Base-by-base conservation (phyloP, 129 eudicot genomes). In the Artemisia annua region DNA sequence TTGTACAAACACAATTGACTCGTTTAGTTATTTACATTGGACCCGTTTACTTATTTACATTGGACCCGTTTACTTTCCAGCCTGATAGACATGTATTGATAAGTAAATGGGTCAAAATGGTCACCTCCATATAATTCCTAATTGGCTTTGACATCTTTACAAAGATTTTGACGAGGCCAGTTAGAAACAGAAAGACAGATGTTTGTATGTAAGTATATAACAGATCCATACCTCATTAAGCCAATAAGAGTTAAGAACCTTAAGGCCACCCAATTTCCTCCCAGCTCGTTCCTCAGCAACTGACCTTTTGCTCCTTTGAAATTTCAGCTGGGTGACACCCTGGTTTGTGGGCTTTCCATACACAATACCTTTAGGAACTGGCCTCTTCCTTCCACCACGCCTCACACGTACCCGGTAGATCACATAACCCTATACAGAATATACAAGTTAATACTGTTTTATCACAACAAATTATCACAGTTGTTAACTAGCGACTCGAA, bases 241-340 rank as follows among this genome's bases (percentile, higher is more conserved):
- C 88, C 85, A 82, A 83, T 83, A 85, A 0, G 86, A 87, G 72
- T 91, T 91, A 22, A 91, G 88, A 73, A 91, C 97, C 80, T 84
- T 91, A 39, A 91, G 88, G 46, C 97, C 97, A 48, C 95, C 95
- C 53, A 89, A 69, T 44, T 86, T 87, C 82, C 96, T 73, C 2
- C 96, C 96, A 53, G 91, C 96, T 72, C 96, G 81, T 61, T 89
- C 96, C 75, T 89, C 96, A 8, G 96, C 96, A 71, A 89, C 96
- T 0, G 89, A 87, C 32, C 92, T 74, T 77, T 87, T 87, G 85
- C 92, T 87, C 5, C 92, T 80, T 70, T 87, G 92, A 69, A 87
- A 87, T 49, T 87, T 87, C 52, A 87, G 79, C 22, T 87, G 92
- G 22, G 92, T 87, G 8, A 87, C 89, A 17, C 92, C 92, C 89